Base-by-base conservation (phyloP, 139 green algal genomes). In the Diplosphaera chodatii region DNA sequence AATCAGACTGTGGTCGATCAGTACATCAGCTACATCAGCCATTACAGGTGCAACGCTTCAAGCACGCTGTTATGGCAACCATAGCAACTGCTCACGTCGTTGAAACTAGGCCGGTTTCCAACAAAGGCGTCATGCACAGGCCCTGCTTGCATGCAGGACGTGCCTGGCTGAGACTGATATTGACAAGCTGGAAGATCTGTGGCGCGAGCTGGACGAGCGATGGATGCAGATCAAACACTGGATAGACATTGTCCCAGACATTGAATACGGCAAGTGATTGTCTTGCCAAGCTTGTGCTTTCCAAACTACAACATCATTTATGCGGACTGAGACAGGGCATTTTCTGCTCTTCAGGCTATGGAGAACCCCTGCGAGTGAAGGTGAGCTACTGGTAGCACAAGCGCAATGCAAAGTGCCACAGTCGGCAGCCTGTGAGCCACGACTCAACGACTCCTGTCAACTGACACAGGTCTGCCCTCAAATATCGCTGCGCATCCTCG, bases 81-180 rank as follows among this genome's bases (percentile, higher is more conserved):
- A n/a, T n/a, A n/a, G n/a, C n/a, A n/a, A n/a, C n/a, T n/a, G n/a
- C n/a, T n/a, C n/a, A n/a, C n/a, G n/a, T n/a, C n/a, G n/a, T n/a
- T n/a, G n/a, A n/a, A n/a, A n/a, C n/a, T n/a, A n/a, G n/a, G n/a
- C n/a, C n/a, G n/a, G n/a, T n/a, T n/a, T n/a, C n/a, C n/a, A n/a
- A n/a, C n/a, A n/a, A n/a, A n/a, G n/a, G n/a, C n/a, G n/a, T 18
- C 48, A 27, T 59, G 48, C 48, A 18, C 13, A 23, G 4, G 48
- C 16, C 3, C 16, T 18, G 18, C 13, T 13, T 59, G 48, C 13
- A 4, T 59, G 48, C 56, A 55, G 69, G 6, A 34, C 55, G 33
- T 64, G 37, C 31, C 56, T 74, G 56, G 69, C 69, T 21, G 69
- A 74, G 69, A 74, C 69, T n/a, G 55, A 74, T 5, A 30, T 74